Base-by-base conservation (phyloP, 495 filamentous ascomycete species). In the Pyrenopolyporus hunteri region DNA sequence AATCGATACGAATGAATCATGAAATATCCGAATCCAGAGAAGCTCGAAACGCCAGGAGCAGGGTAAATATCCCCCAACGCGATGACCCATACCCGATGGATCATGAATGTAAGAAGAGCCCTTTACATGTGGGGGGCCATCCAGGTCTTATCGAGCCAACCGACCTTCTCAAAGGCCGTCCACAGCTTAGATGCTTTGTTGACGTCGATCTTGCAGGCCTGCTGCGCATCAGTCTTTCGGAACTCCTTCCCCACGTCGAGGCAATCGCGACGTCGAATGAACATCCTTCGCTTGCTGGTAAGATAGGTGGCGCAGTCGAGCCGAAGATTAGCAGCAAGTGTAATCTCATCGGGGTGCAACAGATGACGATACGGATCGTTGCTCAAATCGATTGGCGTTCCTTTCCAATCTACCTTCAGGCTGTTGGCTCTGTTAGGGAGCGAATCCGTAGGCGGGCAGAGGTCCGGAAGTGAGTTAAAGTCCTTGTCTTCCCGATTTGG, bases 171-270 rank as follows among this genome's bases (percentile, higher is more conserved):
- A 70, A 90, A 98, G 22, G 91, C 92, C 35, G 87, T 86, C 92
- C 92, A 97, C 46, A 98, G 82, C 73, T 94, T 95, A 66, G 91
- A 96, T 22, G 94, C 92, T 81, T 98, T 98, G 79, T 97, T 97
- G 73, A 97, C 94, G 71, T 98, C 94, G 58, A 97, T 97, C 80
- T 95, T 95, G 84, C 92, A 96, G 20, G 91, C 91, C 72, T 96
- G 91, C 73, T 98, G 94, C 26, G 92, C 90, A 72, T 97, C 90
- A n/a, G 94, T 97, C 84, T 97, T 98, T 59, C 91, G 83, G 69
- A 98, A 98, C 68, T 94, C 90, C 74, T 96, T 94, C 65, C 83
- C 82, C 43, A 87, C 84, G 43, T 74, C 74, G 36, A 90, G 75
- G 17, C 88, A 84, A 40, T 87, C 83, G 45, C 91, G 80, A 22